Base-by-base conservation (phyloP, 1,284 basidiomycete genomes). In the Austropuccinia psidii region DNA sequence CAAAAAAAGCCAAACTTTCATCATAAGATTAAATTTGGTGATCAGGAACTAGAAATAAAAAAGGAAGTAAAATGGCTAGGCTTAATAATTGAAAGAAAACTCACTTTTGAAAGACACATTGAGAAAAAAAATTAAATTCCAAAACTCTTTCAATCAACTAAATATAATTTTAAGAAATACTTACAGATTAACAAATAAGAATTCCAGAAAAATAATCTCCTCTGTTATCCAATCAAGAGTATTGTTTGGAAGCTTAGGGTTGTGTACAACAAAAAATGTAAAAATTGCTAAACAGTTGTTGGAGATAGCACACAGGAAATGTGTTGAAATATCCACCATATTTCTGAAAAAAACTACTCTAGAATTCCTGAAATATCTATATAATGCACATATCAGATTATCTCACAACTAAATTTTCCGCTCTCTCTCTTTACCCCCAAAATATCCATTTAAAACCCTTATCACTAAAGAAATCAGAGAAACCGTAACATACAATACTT, bases 231-330 rank as follows among this genome's bases (percentile, higher is more conserved):
- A 43, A 11, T 35, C 52, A 1, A 24, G 49, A 37, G 19, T 57
- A 31, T 29, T 68, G 6, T 68, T 54, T 57, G 66, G 66, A 1
- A 68, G 66, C 27, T 9, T 68, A 39, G 35, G 54, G 4, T 68
- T 49, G 66, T 54, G 39, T 27, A 68, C 50, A 1, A 7, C 31
- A 43, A 41, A n/a, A 13, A 55, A 52, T 24, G n/a, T 8, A 13
- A 54, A 55, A 24, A 68, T 7, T 5, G 47, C 45, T 4, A 27
- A 31, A 13, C 19, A 55, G n/a, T 19, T 68, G 4, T 29, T 68
- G 27, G 33, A 52, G n/a, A n/a, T 24, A 3, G 8, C 55, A 6
- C 39, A 39, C 6, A 29, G 41, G 21, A 8, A 68, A 45, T 31
- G 50, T 1, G 43, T 29, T 27, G 27, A 41, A 13, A 37, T 68